phyloP scores from a whole-genome alignment of 345 rosid species.

The Jatropha curcas region DNA sequence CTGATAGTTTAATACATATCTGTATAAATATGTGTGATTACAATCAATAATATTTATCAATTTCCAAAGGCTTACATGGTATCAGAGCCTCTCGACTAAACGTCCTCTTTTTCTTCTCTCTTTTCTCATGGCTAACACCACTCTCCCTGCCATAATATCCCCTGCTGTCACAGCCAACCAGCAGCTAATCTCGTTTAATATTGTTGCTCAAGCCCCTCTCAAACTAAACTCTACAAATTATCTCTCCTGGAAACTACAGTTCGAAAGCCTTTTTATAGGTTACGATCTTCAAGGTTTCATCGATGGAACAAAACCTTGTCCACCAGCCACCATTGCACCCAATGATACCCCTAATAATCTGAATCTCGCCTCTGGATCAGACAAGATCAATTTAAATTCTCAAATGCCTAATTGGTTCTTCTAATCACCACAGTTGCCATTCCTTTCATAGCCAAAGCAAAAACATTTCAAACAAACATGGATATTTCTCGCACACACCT shows the following conservation, averaged over 20 bases:
- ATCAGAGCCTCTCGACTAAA: background rate
- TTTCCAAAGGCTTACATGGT: background rate
- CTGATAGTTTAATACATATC: no score
- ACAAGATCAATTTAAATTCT: background rate
- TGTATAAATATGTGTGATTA: no score
- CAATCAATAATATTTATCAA: background rate
- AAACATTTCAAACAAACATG: background rate
- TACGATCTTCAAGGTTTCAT: background rate
- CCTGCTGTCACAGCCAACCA: background rate
- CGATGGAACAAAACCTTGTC: background rate
- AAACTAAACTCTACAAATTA: no score
- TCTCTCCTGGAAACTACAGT: background rate
- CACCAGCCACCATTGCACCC: background rate
- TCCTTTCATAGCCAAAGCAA: background rate
- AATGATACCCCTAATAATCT: background rate
- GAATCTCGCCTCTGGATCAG: background rate
- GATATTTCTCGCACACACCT: background rate
- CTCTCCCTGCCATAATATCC: background rate
- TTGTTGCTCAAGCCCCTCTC: background rate
- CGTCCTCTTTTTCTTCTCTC: background rate
- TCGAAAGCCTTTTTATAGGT: background rate
- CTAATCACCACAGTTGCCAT: background rate
- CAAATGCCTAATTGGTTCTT: background rate
- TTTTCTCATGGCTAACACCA: background rate
- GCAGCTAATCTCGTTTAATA: background rate